These are phyloP conservation scores for Candida mesenterica DNA, from an alignment of 1,139 yeast genomes.

Conservation along the genomic window DNA sequence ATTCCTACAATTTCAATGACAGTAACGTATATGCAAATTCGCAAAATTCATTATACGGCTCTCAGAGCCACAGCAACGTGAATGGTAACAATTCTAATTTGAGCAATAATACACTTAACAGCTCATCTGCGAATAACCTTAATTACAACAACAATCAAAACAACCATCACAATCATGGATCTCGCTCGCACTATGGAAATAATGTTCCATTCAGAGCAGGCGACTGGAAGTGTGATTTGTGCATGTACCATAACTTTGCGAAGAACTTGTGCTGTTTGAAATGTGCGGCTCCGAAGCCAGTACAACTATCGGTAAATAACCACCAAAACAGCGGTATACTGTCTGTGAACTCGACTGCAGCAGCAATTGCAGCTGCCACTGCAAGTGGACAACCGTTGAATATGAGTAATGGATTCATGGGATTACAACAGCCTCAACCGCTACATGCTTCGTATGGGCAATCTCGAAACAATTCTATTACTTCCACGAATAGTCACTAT, in stretches of 20 bases:
- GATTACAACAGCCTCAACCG: slow-evolving; percentile 32
- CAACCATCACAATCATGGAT: slow-evolving; percentile 18
- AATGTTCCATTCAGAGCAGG: slow-evolving; percentile 93
- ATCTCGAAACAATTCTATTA: slow-evolving; percentile 13
- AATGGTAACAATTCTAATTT: slow-evolving; percentile 1
- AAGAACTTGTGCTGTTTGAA: slow-evolving; percentile 83
- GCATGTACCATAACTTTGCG: slow-evolving; percentile 91
- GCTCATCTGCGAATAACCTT: slow-evolving; percentile 7
- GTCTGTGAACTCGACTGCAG: slow-evolving; percentile 47
- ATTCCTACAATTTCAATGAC: slow-evolving; percentile 9
- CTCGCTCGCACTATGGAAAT: slow-evolving; percentile 24
- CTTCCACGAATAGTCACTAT: slow-evolving; percentile 13
- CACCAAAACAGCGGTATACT: slow-evolving; percentile 23
- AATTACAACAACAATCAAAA: slow-evolving; percentile 15
- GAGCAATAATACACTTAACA: slow-evolving; percentile 2
- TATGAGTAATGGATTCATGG: slow-evolving; percentile 28
- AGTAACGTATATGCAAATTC: slow-evolving; percentile 2
- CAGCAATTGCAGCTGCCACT: slow-evolving; percentile 55
- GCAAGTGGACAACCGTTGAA: slow-evolving; percentile 50
- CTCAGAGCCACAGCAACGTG: slow-evolving; percentile 9
- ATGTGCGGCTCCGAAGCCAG: slow-evolving; percentile 78
- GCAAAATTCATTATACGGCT: slow-evolving; percentile 6
- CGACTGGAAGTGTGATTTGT: slow-evolving; percentile 92
- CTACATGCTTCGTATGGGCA: slow-evolving; percentile 18
- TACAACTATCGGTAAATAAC: slow-evolving; percentile 30